A percentile compares a stretch with the other conserved stretches of the same genome.
These are phyloP conservation scores for Stentor roeselii DNA, from an alignment of 73 alveolate genomes.

Conservation along the genomic window DNA sequence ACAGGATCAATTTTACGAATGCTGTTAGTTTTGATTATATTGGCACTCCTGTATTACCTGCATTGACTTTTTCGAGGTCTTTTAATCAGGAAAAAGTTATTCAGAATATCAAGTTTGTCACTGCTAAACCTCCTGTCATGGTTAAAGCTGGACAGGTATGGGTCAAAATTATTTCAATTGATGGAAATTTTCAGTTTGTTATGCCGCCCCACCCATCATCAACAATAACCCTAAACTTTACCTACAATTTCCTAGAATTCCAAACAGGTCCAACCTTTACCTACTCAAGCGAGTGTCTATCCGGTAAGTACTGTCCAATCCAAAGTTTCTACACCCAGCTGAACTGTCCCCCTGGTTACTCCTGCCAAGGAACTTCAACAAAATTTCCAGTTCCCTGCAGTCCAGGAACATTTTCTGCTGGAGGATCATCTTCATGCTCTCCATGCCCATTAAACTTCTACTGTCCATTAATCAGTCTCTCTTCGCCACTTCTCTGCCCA, in stretches of 20 bases:
- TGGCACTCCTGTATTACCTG: not conserved
- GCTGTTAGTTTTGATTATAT: not conserved
- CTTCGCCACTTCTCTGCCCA: slow-evolving; percentile 45
- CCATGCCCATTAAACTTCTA: slow-evolving; percentile 54
- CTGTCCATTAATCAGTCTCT: slow-evolving; percentile 43
- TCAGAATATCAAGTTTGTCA: not conserved
- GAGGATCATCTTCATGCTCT: not conserved
- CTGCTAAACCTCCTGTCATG: not conserved
- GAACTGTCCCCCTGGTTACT: slow-evolving; percentile 55
- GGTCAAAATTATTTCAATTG: not conserved
- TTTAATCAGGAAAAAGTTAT: not conserved
- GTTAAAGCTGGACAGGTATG: not conserved
- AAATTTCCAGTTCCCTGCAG: slow-evolving; percentile 24
- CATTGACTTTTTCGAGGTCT: not conserved
- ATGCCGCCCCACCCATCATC: not conserved
- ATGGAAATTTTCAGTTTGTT: not conserved
- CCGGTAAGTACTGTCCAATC: slow-evolving; percentile 30
- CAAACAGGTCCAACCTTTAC: slow-evolving; percentile 12
- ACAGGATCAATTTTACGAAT: not conserved
- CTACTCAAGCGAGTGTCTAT: slow-evolving; percentile 30
- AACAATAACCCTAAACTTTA: not conserved
- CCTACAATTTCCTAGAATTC: slow-evolving; percentile 4
- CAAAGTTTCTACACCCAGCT: slow-evolving; percentile 13
- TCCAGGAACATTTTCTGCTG: not conserved
- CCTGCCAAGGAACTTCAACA: slow-evolving; percentile 45